Evolutionary conservation across 1,284 basidiomycete genomes (phyloP).

Genomic region (Tilletia horrida): DNA sequence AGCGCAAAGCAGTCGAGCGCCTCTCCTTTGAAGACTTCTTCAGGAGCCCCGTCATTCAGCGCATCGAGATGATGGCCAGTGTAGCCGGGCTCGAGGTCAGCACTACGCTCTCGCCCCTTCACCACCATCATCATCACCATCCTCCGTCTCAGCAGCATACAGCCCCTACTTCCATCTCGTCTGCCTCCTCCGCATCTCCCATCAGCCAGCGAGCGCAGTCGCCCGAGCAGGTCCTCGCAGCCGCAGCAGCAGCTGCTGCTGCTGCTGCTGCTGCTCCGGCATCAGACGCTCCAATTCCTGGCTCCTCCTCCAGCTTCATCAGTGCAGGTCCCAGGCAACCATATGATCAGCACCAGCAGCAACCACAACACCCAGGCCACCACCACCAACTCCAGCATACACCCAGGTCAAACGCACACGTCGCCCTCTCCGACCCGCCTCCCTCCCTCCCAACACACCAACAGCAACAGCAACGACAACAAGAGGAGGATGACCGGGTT

Average conservation of each 20-base stretch:
- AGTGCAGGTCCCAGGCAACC: not conserved
- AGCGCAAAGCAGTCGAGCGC: conserved; percentile 77
- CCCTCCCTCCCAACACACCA: not conserved
- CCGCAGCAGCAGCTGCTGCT: not conserved
- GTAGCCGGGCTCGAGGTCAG: conserved; percentile 10
- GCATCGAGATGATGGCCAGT: conserved; percentile 13
- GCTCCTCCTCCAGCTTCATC: not conserved
- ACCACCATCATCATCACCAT: no score
- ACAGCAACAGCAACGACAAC: not conserved
- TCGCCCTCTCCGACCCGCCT: not conserved
- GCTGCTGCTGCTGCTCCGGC: not conserved
- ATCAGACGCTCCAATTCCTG: not conserved
- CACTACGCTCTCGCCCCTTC: not conserved
- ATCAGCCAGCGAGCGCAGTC: not conserved
- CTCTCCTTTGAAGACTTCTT: conserved; percentile 93
- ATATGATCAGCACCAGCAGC: not conserved
- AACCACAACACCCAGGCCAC: not conserved
- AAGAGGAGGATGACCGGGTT: not conserved
- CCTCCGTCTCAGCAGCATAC: no score
- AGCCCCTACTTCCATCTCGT: no score
- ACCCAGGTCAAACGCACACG: no score
- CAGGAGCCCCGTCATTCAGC: conserved; percentile 41
- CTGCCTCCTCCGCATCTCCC: no score
- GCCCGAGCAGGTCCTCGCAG: not conserved
- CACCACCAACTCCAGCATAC: no score